A percentile compares a stretch with the other conserved stretches of the same genome.
phyloP scores from a whole-genome alignment of 2,329 filamentous ascomycete genomes.

The Talaromyces funiculosus region DNA sequence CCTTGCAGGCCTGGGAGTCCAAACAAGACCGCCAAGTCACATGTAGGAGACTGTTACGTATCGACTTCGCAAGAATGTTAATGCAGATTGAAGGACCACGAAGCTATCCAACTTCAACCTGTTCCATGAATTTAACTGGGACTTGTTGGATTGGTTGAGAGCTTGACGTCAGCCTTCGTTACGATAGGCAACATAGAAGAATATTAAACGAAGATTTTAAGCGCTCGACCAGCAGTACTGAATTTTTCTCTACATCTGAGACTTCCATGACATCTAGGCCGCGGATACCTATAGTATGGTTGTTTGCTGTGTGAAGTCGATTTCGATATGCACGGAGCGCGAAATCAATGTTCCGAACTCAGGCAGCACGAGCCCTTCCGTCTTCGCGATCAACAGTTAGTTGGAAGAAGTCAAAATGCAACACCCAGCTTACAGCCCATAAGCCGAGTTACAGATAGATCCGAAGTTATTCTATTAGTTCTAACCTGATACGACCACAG shows the following conservation, averaged over 20 bases:
- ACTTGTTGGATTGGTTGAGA: neutral
- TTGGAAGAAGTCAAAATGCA: neutral
- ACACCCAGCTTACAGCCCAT: neutral
- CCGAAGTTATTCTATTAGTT: neutral
- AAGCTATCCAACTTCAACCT: neutral
- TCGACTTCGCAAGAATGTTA: neutral
- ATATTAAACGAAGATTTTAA: neutral
- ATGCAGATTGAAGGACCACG: neutral
- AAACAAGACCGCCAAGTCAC: neutral
- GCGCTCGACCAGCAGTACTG: neutral
- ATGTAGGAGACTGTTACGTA: neutral
- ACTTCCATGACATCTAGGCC: neutral
- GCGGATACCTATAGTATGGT: neutral
- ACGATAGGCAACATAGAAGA: neutral
- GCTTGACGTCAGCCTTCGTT: neutral
- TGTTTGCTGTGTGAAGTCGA: neutral
- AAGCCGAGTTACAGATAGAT: neutral
- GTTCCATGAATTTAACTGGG: neutral
- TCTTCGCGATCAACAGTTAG: neutral
- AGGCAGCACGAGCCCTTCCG: neutral
- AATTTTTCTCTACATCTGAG: neutral
- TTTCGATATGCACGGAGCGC: neutral
- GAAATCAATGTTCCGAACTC: constrained; percentile 8
- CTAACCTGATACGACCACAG: neutral
- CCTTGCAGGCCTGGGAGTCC: constrained; percentile 2